These are phyloP conservation scores for Neoconidiobolus thromboides DNA, from an alignment of 371 early-diverging fungal species.

Conservation along the genomic window DNA sequence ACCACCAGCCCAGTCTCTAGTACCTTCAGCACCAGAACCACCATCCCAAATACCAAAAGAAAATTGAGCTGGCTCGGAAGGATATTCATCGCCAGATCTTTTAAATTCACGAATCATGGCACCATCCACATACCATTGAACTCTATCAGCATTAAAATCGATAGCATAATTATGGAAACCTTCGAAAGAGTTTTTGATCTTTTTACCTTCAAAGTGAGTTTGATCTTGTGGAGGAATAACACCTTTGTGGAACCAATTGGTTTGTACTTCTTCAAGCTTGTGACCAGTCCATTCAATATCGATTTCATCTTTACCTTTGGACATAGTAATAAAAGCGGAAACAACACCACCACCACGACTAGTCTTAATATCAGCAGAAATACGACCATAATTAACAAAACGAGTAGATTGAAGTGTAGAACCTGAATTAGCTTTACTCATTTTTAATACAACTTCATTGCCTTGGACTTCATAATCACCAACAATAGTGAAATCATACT, in stretches of 20 bases:
- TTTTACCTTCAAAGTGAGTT: neutral
- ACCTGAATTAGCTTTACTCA: neutral
- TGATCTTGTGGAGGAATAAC: neutral
- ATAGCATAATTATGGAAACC: constrained; percentile 22
- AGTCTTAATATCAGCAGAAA: constrained; percentile 7
- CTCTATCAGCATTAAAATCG: constrained; percentile 29
- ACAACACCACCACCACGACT: constrained; percentile 12
- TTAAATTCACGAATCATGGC: constrained; percentile 18
- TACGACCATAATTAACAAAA: constrained; percentile 6
- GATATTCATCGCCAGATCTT: neutral
- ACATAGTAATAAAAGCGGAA: constrained; percentile 18
- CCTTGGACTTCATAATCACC: constrained; percentile 2
- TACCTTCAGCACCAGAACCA: constrained; percentile 31
- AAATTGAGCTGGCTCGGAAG: constrained; percentile 13
- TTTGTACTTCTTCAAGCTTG: constrained; percentile 6
- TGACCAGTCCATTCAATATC: constrained; percentile 16
- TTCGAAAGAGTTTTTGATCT: constrained; percentile 8
- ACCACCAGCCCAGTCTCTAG: constrained; percentile 42
- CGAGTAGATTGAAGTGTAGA: neutral
- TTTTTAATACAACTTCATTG: constrained; percentile 1
- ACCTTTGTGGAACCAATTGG: constrained; percentile 13
- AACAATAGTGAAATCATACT: neutral
- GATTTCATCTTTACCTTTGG: constrained; percentile 16
- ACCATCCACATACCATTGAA: constrained; percentile 32
- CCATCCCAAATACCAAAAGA: constrained; percentile 54